These are phyloP conservation scores for Hygrophorus russula DNA, from an alignment of 768 basidiomycete genomes.

Conservation along the genomic window DNA sequence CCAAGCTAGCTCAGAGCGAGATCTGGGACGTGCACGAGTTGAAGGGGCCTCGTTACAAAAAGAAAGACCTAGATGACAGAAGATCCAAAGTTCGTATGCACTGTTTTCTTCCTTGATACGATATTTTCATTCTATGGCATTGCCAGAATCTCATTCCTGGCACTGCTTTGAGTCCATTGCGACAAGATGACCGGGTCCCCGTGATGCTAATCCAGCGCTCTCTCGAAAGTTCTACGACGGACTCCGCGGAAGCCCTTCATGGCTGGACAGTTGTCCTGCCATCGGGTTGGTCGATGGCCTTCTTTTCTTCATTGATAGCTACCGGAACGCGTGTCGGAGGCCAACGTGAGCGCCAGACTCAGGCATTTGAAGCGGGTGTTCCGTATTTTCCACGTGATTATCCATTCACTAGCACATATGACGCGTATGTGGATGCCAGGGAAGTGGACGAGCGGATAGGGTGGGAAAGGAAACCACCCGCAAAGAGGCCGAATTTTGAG, in stretches of 20 bases:
- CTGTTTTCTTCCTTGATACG: not conserved
- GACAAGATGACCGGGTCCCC: constrained; percentile 77
- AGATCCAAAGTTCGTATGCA: constrained; percentile 47
- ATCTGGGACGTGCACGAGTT: constrained; percentile 64
- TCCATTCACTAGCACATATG: constrained; percentile 46
- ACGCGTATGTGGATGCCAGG: constrained; percentile 32
- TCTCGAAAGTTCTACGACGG: constrained; percentile 26
- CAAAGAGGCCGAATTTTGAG: constrained; percentile 68
- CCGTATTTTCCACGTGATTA: constrained; percentile 78
- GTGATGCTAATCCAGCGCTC: constrained; percentile 76
- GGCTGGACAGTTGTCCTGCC: constrained; percentile 88
- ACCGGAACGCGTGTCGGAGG: constrained; percentile 83
- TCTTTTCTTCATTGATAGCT: constrained; percentile 70
- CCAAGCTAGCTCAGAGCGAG: constrained; percentile 47
- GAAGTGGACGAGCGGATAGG: constrained; percentile 40
- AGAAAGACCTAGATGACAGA: constrained; percentile 80
- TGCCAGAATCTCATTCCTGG: constrained; percentile 70
- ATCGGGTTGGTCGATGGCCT: constrained; percentile 84
- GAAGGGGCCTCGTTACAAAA: constrained; percentile 57
- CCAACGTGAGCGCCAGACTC: constrained; percentile 70
- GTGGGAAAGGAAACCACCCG: constrained; percentile 80
- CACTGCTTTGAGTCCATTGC: constrained; percentile 48
- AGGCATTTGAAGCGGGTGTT: constrained; percentile 71
- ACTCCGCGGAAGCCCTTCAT: constrained; percentile 38
- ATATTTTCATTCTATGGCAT: not conserved